A percentile compares a stretch with the other conserved stretches of the same genome.
phyloP scores from a whole-genome alignment of 352 stramenopile genomes.

The Globisporangium emineosum region DNA sequence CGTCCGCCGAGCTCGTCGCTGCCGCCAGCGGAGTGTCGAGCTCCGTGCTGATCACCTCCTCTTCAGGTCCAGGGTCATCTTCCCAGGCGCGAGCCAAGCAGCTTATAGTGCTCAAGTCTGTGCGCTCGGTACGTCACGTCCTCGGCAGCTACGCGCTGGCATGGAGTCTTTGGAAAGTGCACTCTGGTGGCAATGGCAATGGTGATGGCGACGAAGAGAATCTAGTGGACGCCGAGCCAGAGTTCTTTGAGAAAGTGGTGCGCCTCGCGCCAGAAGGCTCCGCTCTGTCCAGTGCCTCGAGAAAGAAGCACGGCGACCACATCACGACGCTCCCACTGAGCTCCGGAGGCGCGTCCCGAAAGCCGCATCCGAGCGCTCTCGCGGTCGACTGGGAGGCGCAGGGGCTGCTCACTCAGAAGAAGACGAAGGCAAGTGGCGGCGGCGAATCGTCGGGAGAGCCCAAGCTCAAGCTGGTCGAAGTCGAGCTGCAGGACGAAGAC shows the following conservation, averaged over 20 bases:
- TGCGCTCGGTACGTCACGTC: conserved; percentile 46
- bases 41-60: conserved; percentile 28
- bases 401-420: conserved; percentile 1
- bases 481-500: conserved; percentile 27
- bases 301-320: conserved; percentile 43
- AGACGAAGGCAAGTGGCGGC: background rate
- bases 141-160: conserved; percentile 62
- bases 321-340: conserved; percentile 23
- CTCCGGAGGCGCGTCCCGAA: background rate
- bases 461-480: conserved; percentile 31
- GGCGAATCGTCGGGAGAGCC: background rate
- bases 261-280: conserved; percentile 43
- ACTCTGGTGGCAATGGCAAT: background rate
- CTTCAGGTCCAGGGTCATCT: background rate
- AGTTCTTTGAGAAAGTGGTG: conserved; percentile 37
- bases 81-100: conserved; percentile 24
- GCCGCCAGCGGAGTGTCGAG: conserved; percentile 29
- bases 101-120: conserved; percentile 39
- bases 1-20: conserved; percentile 45
- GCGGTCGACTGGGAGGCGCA: conserved; percentile 14
- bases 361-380: conserved; percentile 9
- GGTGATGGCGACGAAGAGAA: background rate
- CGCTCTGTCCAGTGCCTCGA: conserved; percentile 37
- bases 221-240: conserved; percentile 6
- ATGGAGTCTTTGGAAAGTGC: conserved; percentile 46